Base-by-base conservation (phyloP, 2,329 filamentous ascomycete species). In the Aspergillus quadricinctus region DNA sequence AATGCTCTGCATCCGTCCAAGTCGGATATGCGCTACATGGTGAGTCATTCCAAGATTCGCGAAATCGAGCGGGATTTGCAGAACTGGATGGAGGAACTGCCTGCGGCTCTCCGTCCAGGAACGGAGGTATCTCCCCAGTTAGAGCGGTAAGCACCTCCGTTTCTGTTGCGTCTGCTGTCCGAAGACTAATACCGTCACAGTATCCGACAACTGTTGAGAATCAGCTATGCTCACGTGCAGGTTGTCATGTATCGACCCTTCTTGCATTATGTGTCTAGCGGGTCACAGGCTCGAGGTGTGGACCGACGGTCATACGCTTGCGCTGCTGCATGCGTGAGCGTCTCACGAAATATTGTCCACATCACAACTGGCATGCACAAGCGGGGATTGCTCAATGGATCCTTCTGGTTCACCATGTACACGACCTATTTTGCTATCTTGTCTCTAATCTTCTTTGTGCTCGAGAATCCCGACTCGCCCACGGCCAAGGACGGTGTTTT, bases 61-160 rank as follows among this genome's bases (percentile, higher is more conserved):
- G 84, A 87, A 61, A 81, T 88, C 54, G 85, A 88, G 68, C 77
- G 80, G 54, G 84, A 87, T 65, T 72, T 88, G 52, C 83, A 86
- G 64, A 72, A 75, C 14, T 88, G 85, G 85, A 81, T 86, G 73
- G 82, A 85, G 53, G 77, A 80, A 56, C 71, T 99, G 27, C 93
- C 92, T 0, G 80, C 86, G 63, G 84, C 86, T 53, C 85, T 96
- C 74, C 87, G 88, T 58, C 92, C 92, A 1, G 91, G 90, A 59
- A 83, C 87, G 0, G 90, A 94, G 51, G 88, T 87, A 0, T 81
- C 87, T 1, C 83, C 87, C 35, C 86, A 92, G 66, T 83, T 92
- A 25, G 83, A 92, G 64, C 83, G 90, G 90, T 90, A 81, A 77
- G 83, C 72, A n/a, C 50, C 11, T 52, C 51, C 54, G 52, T 57